Percentiles rank a stretch among this genome's conserved stretches.
Evolutionary conservation across 305 asterid genomes (phyloP).

Genomic region (Striga hermonthica): DNA sequence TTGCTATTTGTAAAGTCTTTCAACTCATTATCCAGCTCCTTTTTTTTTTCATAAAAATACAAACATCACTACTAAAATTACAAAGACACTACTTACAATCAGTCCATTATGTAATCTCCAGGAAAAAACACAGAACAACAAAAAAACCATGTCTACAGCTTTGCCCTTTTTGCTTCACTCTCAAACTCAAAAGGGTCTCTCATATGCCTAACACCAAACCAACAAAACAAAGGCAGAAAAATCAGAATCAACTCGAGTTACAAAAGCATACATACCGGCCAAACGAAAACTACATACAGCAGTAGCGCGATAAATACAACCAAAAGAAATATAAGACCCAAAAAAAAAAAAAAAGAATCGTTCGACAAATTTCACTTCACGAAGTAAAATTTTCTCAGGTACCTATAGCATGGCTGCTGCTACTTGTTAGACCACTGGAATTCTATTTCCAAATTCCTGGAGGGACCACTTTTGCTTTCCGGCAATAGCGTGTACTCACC

Average conservation of each 20-base stretch:
- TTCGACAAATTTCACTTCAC: not conserved
- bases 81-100: too few species aligned
- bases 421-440: constrained; percentile 92
- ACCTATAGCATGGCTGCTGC: constrained; percentile 27
- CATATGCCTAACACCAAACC: too few species aligned
- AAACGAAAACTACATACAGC: constrained; percentile 1
- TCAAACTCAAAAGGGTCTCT: too few species aligned
- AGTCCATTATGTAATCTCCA: not conserved
- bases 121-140: not conserved
- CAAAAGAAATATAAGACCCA: constrained; percentile 8
- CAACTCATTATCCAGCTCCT: not conserved
- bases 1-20: too few species aligned
- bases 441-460: constrained; percentile 92
- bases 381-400: not conserved
- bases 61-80: not conserved
- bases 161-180: too few species aligned
- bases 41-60: not conserved
- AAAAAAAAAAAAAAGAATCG: not conserved
- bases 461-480: constrained; percentile 92
- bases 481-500: constrained; percentile 94
- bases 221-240: too few species aligned
- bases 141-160: too few species aligned
- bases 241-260: not conserved
- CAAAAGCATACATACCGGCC: not conserved
- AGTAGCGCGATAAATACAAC: not conserved